Evolutionary conservation across 805 yeast genomes (phyloP).

Genomic region (Maudiozyma pseudohumilis): DNA sequence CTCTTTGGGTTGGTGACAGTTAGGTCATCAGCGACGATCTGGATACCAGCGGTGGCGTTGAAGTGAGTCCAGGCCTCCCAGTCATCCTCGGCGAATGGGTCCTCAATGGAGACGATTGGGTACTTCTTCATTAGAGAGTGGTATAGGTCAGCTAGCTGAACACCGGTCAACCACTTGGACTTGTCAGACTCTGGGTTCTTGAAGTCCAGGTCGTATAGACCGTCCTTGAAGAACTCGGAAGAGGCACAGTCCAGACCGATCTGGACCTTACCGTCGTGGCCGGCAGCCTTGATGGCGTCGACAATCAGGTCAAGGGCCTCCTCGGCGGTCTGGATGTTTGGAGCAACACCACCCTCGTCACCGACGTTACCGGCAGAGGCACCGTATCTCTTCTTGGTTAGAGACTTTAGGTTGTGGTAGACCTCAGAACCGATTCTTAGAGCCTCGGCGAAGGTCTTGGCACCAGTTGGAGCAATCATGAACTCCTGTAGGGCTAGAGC

Average conservation of each 20-base stretch:
- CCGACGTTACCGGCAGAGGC: slow-evolving; percentile 99
- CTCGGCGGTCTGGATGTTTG: slow-evolving; percentile 87
- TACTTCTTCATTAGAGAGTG: slow-evolving; percentile 68
- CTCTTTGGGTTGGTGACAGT: slow-evolving; percentile 96
- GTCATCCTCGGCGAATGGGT: slow-evolving; percentile 99
- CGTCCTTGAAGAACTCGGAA: slow-evolving; percentile 95
- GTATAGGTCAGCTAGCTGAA: slow-evolving; percentile 80
- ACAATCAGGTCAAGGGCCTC: slow-evolving; percentile 95
- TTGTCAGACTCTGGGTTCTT: slow-evolving; percentile 91
- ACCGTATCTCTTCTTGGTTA: slow-evolving; percentile 93
- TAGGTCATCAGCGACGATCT: slow-evolving; percentile 96
- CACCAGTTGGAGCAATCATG: slow-evolving; percentile 96
- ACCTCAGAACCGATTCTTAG: slow-evolving; percentile 96
- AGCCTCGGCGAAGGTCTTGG: slow-evolving; percentile 86
- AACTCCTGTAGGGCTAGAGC: slow-evolving; percentile 98
- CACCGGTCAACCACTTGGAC: slow-evolving; percentile 85
- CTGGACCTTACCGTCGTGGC: slow-evolving; percentile 85
- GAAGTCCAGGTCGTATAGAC: slow-evolving; percentile 96
- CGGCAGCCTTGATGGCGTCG: slow-evolving; percentile 84
- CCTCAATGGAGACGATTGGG: slow-evolving; percentile 98
- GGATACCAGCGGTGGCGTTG: slow-evolving; percentile 65
- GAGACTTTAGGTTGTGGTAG: slow-evolving; percentile 89
- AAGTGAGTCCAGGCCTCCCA: slow-evolving; percentile 97
- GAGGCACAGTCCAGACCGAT: slow-evolving; percentile 97
- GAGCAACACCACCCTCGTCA: slow-evolving; percentile 99